A percentile compares a stretch with the other conserved stretches of the same genome.
Evolutionary conservation across 2,329 filamentous ascomycete genomes (phyloP).

Genomic region (Fusarium bulbicola): DNA sequence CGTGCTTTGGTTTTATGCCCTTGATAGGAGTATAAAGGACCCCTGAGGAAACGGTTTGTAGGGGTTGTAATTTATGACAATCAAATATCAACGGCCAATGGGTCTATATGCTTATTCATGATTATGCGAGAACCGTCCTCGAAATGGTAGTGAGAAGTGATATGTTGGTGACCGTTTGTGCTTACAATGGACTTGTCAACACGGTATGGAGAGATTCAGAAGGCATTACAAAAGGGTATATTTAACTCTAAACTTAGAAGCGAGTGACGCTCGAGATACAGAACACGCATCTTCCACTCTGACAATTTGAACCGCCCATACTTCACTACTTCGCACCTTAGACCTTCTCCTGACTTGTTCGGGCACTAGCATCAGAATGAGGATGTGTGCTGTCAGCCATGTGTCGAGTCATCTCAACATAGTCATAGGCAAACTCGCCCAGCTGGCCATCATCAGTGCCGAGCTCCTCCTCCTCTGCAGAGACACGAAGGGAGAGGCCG

Average conservation of each 20-base stretch:
- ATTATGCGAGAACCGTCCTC: neutral
- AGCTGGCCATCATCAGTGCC: slow-evolving; percentile 79
- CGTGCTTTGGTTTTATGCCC: slow-evolving; percentile 25
- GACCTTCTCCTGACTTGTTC: slow-evolving; percentile 46
- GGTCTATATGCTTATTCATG: neutral
- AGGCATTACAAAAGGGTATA: slow-evolving; percentile 18
- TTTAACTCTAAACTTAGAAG: slow-evolving; percentile 1
- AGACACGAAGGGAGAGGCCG: slow-evolving; percentile 73
- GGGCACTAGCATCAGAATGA: slow-evolving; percentile 35
- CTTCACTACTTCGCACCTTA: neutral
- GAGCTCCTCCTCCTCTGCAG: slow-evolving; percentile 73
- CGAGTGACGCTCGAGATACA: neutral
- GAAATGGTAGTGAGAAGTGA: neutral
- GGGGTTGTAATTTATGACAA: slow-evolving; percentile 13
- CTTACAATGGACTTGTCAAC: neutral
- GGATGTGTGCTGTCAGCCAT: slow-evolving; percentile 55
- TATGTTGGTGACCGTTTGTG: neutral
- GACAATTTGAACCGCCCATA: neutral
- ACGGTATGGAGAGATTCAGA: no score
- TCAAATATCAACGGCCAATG: neutral
- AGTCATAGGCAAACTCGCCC: slow-evolving; percentile 86
- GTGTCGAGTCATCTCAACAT: slow-evolving; percentile 76
- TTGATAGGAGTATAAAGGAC: slow-evolving; percentile 19
- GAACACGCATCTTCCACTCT: neutral
- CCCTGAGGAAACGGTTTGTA: neutral